Evolutionary conservation across 257 asterid genomes (phyloP), one percentile per base, ranked within the genome.

Genomic region (Echites panduratus): DNA sequence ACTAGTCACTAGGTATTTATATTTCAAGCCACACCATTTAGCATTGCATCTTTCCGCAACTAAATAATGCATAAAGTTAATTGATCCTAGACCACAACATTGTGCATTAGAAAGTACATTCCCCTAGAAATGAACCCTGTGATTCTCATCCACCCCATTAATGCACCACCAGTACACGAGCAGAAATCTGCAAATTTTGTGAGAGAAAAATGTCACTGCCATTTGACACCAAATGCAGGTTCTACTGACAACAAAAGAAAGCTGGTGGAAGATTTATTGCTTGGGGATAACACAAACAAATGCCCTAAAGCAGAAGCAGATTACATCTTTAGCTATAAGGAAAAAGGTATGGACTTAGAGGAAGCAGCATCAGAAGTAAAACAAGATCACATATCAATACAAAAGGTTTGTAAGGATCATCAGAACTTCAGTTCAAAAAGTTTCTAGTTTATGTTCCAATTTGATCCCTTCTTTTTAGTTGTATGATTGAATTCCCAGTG

Each of bases 161-260:
- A 24, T 9, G 38, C 65, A 58, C 65, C 65, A 22, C 17, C 17
- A 17, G 64, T 20, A 20, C 12, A 7, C 10, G 14, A 58, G 8
- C 32, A 58, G 4, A 17, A 58, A 24, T 58, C 12, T 4, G 35
- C 35, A 57, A 7, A 58, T 24, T 22, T 26, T 45, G 49, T 1
- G 49, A 26, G 16, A 7, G 24, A 0, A 29, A 10, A 26, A 12
- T 8, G 1, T 29, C 17, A 58, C 24, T 50, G 17, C 22, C 17
- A 29, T 58, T 26, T 24, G 65, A 26, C 17, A 58, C 65, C 38
- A 58, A 58, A 58, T 58, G 65, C 65, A 58, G 65, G 17, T 58
- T 9, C 7, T 14, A 9, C 17, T 58, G 65, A 58, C 20, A 24
- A 58, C 10, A 29, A 58, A 22, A 13, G 38, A 58, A 26, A 58